Evolutionary conservation across 805 yeast species (phyloP).

Genomic region (Tetrapisispora fleetii): DNA sequence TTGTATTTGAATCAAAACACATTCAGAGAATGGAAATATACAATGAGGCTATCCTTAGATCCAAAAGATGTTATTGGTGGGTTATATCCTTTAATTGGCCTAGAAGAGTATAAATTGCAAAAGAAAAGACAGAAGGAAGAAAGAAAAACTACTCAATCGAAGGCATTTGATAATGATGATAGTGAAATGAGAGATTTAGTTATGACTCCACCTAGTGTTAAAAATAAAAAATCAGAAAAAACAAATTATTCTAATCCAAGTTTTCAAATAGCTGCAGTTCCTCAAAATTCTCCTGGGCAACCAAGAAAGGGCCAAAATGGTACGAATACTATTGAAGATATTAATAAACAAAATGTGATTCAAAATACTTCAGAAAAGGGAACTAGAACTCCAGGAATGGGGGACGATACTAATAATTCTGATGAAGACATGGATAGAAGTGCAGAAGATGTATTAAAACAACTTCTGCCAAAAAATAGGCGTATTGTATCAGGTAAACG

Average conservation of each 20-base stretch:
- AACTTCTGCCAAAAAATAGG: constrained; percentile 25
- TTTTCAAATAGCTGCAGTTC: constrained; percentile 41
- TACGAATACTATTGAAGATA: constrained; percentile 29
- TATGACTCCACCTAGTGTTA: constrained; percentile 28
- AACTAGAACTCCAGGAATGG: constrained; percentile 4
- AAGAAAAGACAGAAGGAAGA: constrained; percentile 28
- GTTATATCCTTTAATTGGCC: constrained; percentile 47
- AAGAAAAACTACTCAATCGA: constrained; percentile 17
- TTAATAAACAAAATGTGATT: constrained; percentile 7
- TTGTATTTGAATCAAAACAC: constrained; percentile 90
- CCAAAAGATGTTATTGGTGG: constrained; percentile 64
- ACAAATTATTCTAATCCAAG: not conserved
- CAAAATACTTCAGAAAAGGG: constrained; percentile 16
- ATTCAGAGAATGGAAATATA: constrained; percentile 91
- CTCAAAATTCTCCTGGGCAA: constrained; percentile 91
- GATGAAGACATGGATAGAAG: constrained; percentile 22
- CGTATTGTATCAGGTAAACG: constrained; percentile 26
- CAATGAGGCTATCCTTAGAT: constrained; percentile 67
- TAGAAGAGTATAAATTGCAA: constrained; percentile 52
- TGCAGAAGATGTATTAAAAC: constrained; percentile 19
- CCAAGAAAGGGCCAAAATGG: constrained; percentile 60
- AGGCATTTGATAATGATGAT: constrained; percentile 13
- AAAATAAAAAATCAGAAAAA: constrained; percentile 9
- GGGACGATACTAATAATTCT: constrained; percentile 13
- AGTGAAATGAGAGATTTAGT: constrained; percentile 15